These are phyloP conservation scores for Phylloboletellus chloephorus DNA, from an alignment of 1,284 basidiomycete species.

Conservation along the genomic window DNA sequence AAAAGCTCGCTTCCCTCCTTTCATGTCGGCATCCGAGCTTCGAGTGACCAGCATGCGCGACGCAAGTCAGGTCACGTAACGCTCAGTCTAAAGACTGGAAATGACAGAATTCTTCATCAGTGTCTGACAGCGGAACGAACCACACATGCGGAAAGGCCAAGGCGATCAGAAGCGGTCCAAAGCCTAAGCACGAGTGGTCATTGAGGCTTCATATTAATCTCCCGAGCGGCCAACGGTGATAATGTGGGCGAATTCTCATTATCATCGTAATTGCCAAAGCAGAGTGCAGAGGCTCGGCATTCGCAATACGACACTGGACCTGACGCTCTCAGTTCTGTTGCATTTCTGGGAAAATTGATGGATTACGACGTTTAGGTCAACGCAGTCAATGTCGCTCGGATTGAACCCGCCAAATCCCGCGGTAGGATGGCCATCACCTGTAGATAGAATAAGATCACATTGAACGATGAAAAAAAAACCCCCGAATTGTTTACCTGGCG, in stretches of 20 bases:
- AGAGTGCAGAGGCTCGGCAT: constrained; percentile 9
- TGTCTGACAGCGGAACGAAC: constrained; percentile 68
- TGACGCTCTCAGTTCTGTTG: constrained; percentile 6
- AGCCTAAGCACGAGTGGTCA: constrained; percentile 37
- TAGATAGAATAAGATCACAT: constrained; percentile 8
- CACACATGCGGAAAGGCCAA: constrained; percentile 32
- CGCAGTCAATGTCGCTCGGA: constrained; percentile 15
- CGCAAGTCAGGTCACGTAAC: constrained; percentile 15
- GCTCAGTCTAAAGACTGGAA: background rate
- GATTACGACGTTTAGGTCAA: constrained; percentile 10
- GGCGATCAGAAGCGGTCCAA: constrained; percentile 8
- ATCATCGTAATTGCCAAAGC: constrained; percentile 24
- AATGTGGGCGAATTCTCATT: constrained; percentile 32
- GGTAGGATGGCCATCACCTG: constrained; percentile 47
- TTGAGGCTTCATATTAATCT: constrained; percentile 43
- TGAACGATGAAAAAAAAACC: constrained; percentile 1
- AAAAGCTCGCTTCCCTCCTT: background rate
- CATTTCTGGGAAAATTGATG: constrained; percentile 4
- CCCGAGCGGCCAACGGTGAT: constrained; percentile 39
- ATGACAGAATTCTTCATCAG: constrained; percentile 4
- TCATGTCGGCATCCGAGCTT: too few species aligned
- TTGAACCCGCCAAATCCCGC: constrained; percentile 32
- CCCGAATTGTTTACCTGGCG: constrained; percentile 45
- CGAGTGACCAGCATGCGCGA: constrained; percentile 1
- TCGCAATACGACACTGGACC: background rate